These are phyloP conservation scores for Cicer judaicum DNA, from an alignment of 306 rosid species.

Conservation along the genomic window DNA sequence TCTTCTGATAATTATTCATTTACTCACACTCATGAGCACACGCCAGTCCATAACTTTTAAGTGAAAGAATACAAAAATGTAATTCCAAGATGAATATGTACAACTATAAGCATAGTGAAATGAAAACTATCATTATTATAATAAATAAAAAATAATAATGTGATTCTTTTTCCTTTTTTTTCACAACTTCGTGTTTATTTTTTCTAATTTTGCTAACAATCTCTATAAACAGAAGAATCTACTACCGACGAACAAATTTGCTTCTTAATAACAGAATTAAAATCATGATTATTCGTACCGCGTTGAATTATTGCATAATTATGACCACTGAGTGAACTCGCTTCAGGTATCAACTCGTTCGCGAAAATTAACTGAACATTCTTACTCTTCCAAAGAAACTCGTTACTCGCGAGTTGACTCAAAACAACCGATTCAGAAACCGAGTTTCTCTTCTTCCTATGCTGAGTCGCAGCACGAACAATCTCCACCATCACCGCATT, in stretches of 20 bases:
- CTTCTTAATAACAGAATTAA: conserved; percentile 58
- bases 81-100: conserved; percentile 56
- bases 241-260: conserved; percentile 61
- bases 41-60: not conserved
- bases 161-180: not conserved
- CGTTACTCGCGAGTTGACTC: conserved; percentile 63
- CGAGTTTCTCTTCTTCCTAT: conserved; percentile 57
- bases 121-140: not conserved
- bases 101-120: conserved; percentile 48
- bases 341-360: conserved; percentile 62
- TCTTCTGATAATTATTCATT: conserved; percentile 18
- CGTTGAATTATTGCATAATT: conserved; percentile 57
- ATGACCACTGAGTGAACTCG: conserved; percentile 50
- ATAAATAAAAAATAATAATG: conserved; percentile 31
- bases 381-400: conserved; percentile 46
- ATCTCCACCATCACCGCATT: conserved; percentile 59
- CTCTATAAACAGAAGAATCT: conserved; percentile 82
- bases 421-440: conserved; percentile 64
- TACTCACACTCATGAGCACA: conserved; percentile 35
- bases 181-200: conserved; percentile 6
- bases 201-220: conserved; percentile 56
- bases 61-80: conserved; percentile 47
- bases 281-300: conserved; percentile 51
- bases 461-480: conserved; percentile 64
- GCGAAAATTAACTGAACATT: conserved; percentile 53